Evolutionary conservation across 257 asterid genomes (phyloP).

Genomic region (Marsdenia floribunda): DNA sequence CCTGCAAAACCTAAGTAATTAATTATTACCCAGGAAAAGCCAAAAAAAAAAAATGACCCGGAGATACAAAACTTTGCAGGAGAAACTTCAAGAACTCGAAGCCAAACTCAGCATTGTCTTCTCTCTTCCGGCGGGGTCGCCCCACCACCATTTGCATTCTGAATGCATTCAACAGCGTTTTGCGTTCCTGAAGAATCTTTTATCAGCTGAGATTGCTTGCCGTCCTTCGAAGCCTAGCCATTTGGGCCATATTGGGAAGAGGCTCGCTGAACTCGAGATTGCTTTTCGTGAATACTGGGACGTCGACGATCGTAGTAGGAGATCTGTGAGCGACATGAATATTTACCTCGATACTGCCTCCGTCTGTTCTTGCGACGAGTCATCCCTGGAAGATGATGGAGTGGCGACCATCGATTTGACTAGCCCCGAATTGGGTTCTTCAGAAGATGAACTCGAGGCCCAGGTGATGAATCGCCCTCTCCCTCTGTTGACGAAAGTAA

Average conservation of each 20-base stretch:
- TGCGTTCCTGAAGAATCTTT: conserved; percentile 17
- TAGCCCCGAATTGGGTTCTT: conserved; percentile 3
- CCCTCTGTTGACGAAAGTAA: neutral
- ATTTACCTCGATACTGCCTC: conserved; percentile 10
- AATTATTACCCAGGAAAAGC: too few relatives aligned
- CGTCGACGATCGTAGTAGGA: neutral
- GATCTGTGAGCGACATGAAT: neutral
- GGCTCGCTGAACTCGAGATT: conserved; percentile 19
- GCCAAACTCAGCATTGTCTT: conserved; percentile 30
- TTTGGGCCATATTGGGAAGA: conserved; percentile 18
- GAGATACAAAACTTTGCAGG: conserved; percentile 30
- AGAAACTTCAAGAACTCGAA: conserved; percentile 57
- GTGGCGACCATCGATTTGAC: conserved; percentile 7
- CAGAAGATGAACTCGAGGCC: neutral
- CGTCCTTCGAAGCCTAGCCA: conserved; percentile 17
- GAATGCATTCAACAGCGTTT: conserved; percentile 22
- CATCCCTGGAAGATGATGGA: conserved; percentile 11
- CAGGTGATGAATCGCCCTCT: neutral
- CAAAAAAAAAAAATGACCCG: conserved; percentile 16
- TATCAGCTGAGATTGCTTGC: conserved; percentile 21
- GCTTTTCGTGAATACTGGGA: conserved; percentile 15
- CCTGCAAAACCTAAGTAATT: neutral
- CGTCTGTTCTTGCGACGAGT: conserved; percentile 23
- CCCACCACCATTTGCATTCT: conserved; percentile 10
- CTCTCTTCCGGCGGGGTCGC: conserved; percentile 24